These are phyloP conservation scores for Notholithocarpus densiflorus DNA, from an alignment of 306 rosid genomes.

Conservation along the genomic window DNA sequence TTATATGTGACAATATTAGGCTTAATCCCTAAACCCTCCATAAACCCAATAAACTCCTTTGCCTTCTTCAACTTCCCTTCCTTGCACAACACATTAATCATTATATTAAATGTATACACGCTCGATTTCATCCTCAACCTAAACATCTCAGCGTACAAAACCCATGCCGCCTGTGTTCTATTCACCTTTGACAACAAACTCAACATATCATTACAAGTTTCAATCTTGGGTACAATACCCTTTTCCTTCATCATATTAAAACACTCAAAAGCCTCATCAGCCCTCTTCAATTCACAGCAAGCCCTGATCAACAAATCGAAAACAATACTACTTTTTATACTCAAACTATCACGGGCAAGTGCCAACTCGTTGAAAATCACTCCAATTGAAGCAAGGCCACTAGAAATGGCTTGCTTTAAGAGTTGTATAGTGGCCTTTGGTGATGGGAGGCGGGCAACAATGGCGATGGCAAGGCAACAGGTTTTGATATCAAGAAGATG, in stretches of 20 bases:
- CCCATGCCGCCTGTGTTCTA: conserved; percentile 58
- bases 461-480: conserved; percentile 53
- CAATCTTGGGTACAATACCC: conserved; percentile 43
- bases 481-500: conserved; percentile 32
- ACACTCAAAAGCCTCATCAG: conserved; percentile 55
- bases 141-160: conserved; percentile 82
- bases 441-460: conserved; percentile 56
- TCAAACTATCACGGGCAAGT: conserved; percentile 28
- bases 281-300: conserved; percentile 55
- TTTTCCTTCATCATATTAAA: conserved; percentile 55
- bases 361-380: conserved; percentile 41
- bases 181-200: conserved; percentile 52
- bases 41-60: conserved; percentile 56
- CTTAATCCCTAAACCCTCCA: conserved; percentile 59
- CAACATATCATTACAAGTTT: conserved; percentile 63
- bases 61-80: conserved; percentile 84
- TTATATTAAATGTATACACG: conserved; percentile 65
- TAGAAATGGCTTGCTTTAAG: conserved; percentile 34
- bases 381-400: conserved; percentile 16
- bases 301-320: conserved; percentile 51
- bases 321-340: conserved; percentile 23
- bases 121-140: conserved; percentile 62
- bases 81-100: conserved; percentile 81
- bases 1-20: conserved; percentile 74
- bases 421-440: conserved; percentile 44